Base-by-base conservation (phyloP, 2,329 filamentous ascomycete species). In the Verticillium klebahnii region DNA sequence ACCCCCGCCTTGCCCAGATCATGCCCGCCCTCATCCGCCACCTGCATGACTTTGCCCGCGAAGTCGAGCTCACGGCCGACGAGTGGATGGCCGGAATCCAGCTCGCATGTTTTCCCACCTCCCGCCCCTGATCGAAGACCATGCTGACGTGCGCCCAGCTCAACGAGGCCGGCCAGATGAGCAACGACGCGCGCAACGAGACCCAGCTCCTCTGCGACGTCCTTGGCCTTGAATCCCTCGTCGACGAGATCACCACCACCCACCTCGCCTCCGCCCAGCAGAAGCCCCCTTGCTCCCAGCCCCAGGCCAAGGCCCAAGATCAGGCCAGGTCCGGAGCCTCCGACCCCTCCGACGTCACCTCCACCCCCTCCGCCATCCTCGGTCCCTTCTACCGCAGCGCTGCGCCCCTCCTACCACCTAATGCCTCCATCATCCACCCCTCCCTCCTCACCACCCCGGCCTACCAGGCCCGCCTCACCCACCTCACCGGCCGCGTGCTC, bases 331-430 rank as follows among this genome's bases (percentile, higher is more conserved):
- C 15, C 39, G 4, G 29, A 14, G 34, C 45, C 11, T 3, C 19
- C 45, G 3, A 50, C 17, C n/a, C 8, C 45, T n/a, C 45, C 3
- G 45, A n/a, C n/a, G 12, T 25, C 31, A 56, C 40, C 57, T 45
- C 82, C 23, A 90, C 87, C 3, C 80, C 86, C 19, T 87, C 86
- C 19, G 85, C 88, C 55, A 88, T 90, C 63, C 80, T 91, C 2
- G 88, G 88, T 1, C 88, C 88, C 2, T 91, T 91, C 75, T 90
- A 86, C 80, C 80, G 86, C n/a, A 77, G 83, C 61, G 79, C 89
- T 65, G 85, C 87, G 0, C 86, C 87, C 5, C 74, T 80, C 59
- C 78, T 84, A 60, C 70, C 81, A 29, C 86, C 85, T 71, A 87
- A 85, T 52, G 80, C 78, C 59, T 84, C 79, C 63, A 87, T 90